A percentile compares a stretch with the other conserved stretches of the same genome.
phyloP scores from a whole-genome alignment of 1,284 basidiomycete genomes.

The Sphaerobolus stellatus region DNA sequence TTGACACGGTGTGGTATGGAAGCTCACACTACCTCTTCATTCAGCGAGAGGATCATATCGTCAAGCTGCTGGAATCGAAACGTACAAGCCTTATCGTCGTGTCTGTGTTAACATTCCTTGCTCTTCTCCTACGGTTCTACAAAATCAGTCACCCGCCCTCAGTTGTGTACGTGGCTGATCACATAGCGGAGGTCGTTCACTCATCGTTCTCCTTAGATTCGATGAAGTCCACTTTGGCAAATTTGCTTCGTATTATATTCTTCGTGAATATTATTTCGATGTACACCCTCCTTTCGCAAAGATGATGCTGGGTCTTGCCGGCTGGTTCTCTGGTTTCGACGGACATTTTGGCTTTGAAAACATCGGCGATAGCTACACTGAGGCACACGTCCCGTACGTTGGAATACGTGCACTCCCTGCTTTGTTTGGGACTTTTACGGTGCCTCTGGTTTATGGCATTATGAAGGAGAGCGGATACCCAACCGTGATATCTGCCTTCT shows the following conservation, averaged over 20 bases:
- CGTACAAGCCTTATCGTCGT: slow-evolving; percentile 39
- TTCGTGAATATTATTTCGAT: slow-evolving; percentile 96
- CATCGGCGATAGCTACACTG: slow-evolving; percentile 92
- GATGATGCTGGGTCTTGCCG: slow-evolving; percentile 86
- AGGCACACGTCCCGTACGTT: slow-evolving; percentile 88
- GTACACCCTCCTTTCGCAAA: slow-evolving; percentile 98
- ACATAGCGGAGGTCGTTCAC: not conserved
- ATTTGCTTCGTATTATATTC: slow-evolving; percentile 90
- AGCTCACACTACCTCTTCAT: too few species aligned
- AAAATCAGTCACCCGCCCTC: slow-evolving; percentile 92
- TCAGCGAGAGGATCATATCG: too few species aligned
- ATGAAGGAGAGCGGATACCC: slow-evolving; percentile 99
- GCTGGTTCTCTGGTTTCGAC: slow-evolving; percentile 96
- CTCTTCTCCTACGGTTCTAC: slow-evolving; percentile 85
- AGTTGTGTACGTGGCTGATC: slow-evolving; percentile 73
- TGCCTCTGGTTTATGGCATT: slow-evolving; percentile 91
- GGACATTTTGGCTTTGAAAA: slow-evolving; percentile 92
- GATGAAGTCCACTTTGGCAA: slow-evolving; percentile 98
- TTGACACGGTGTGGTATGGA: too few species aligned
- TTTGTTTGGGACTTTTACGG: slow-evolving; percentile 84
- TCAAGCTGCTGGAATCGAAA: slow-evolving; percentile 14
- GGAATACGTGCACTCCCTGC: slow-evolving; percentile 93
- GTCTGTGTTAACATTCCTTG: slow-evolving; percentile 64
- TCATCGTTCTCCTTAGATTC: slow-evolving; percentile 55
- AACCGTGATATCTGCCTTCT: slow-evolving; percentile 84